Base-by-base conservation (phyloP, 768 basidiomycete genomes). In the Russula earlei region DNA sequence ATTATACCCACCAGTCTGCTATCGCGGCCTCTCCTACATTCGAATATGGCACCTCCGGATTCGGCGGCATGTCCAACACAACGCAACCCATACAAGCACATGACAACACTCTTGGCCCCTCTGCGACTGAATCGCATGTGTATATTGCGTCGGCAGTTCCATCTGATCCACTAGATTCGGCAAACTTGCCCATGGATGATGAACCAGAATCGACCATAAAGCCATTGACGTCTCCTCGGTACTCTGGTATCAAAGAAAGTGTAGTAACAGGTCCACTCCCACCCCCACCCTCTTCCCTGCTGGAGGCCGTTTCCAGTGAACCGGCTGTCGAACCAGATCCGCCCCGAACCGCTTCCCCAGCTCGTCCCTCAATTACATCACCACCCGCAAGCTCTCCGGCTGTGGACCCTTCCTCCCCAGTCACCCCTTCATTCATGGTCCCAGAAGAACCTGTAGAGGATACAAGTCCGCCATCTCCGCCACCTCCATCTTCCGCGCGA, bases 241-340 rank as follows among this genome's bases (percentile, higher is more conserved):
- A 73, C 10, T 77, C 78, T n/a, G 81, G 81, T 5, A 81, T 82
- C 68, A 75, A 74, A 61, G 76, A 81, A 67, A 78, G 77, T 61
- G 59, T 79, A 49, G 54, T 41, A 33, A n/a, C 12, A 5, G 49
- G 29, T 6, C 22, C 54, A 55, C 55, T 41, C 17, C 27, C 43
- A 56, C 54, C 44, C 17, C 27, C 43, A 56, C 54, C 5, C 52
- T 1, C 34, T 29, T 40, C 50, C 60, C 14, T 66, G 63, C 8
- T 66, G 63, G 50, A 61, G 59, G 22, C 65, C 66, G 19, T 14
- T 22, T 56, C 62, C 25, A 52, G 61, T 20, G 62, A 61, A 24
- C 49, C 55, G 1, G 49, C 52, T 33, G 10, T 48, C 10, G 52
- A 52, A 6, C 19, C 25, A 19, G 41, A 42, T 41, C 38, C 42